A percentile compares a stretch with the other conserved stretches of the same genome.
phyloP scores from a whole-genome alignment of 2,329 filamentous ascomycete genomes.

The Fusarium sarcochroum region DNA sequence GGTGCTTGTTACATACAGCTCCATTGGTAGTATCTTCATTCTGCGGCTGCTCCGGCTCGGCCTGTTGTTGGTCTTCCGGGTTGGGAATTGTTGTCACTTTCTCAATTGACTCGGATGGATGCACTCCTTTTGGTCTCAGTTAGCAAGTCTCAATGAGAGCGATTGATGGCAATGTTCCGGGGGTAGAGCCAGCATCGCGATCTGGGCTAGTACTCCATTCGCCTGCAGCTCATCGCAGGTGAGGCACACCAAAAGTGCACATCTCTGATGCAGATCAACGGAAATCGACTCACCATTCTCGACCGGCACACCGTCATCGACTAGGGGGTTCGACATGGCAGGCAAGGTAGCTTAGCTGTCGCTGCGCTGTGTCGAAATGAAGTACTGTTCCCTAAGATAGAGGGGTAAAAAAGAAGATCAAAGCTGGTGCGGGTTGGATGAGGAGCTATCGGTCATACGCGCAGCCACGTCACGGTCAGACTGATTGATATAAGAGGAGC shows the following conservation, averaged over 20 bases:
- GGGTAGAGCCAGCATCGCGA: not conserved
- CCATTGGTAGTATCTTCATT: constrained; percentile 11
- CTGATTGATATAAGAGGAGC: constrained; percentile 3
- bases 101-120: constrained; percentile 31
- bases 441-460: constrained; percentile 11
- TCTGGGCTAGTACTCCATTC: constrained; percentile 4
- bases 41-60: constrained; percentile 20
- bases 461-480: constrained; percentile 32
- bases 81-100: constrained; percentile 44
- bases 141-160: constrained; percentile 17
- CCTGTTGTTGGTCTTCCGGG: constrained; percentile 30
- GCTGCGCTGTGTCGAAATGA: constrained; percentile 12
- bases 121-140: constrained; percentile 25
- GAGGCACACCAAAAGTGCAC: not conserved
- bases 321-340: constrained; percentile 37
- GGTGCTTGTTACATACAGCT: constrained; percentile 22
- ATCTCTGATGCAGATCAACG: not conserved
- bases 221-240: constrained; percentile 9
- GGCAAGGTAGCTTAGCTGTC: constrained; percentile 3
- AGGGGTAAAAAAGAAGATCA: constrained; percentile 10
- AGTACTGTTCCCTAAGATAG: constrained; percentile 7
- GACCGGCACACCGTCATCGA: constrained; percentile 13
- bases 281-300: constrained; percentile 40
- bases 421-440: constrained; percentile 24
- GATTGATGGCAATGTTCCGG: not conserved